Base-by-base conservation (phyloP, 2,329 filamentous ascomycete species). In the Colletotrichum abscissum region DNA sequence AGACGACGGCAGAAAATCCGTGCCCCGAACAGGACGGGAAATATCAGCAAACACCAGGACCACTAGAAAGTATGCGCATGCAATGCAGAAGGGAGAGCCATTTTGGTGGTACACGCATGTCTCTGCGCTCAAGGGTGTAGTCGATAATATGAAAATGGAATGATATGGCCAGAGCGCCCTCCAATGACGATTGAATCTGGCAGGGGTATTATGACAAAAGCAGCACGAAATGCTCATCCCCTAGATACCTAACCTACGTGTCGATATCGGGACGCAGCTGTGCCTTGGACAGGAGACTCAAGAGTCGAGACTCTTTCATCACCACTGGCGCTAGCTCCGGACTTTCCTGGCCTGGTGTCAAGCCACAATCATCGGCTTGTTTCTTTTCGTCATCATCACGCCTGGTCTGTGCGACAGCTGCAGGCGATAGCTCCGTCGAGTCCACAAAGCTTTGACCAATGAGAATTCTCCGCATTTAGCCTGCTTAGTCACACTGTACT, bases 1-100 rank as follows among this genome's bases (percentile, higher is more conserved):
- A 73, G 71, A 71, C 71, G 71, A 73, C 71, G 71, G 67, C 54
- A 71, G 19, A 12, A 16, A 71, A 66, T 66, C 71, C 62, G 71
- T 73, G 49, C 71, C 42, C 42, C 42, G 26, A 35, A 28, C 33
- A 54, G 52, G 63, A 52, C 35, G 16, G 38, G 42, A 49, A 49
- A 2, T 11, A 70, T 73, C 28, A 57, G 60, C 70, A 42, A 35
- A 35, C 63, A 28, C 42, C 26, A 35, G 5, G n/a, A 16, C 49
- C 59, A 38, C 66, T 59, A 42, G 46, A 66, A 65, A 65, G 63
- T 52, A 57, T 42, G 54, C 57, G 30, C 33, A 35, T 64, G 22
- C 19, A 49, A n/a, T 49, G 42, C 42, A 28, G 30, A 26, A 49
- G 33, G 24, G 28, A 54, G 62, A n/a, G 42, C 26, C 33, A 46